These are phyloP conservation scores for Pistacia integerrima DNA, from an alignment of 345 rosid species.

Conservation along the genomic window DNA sequence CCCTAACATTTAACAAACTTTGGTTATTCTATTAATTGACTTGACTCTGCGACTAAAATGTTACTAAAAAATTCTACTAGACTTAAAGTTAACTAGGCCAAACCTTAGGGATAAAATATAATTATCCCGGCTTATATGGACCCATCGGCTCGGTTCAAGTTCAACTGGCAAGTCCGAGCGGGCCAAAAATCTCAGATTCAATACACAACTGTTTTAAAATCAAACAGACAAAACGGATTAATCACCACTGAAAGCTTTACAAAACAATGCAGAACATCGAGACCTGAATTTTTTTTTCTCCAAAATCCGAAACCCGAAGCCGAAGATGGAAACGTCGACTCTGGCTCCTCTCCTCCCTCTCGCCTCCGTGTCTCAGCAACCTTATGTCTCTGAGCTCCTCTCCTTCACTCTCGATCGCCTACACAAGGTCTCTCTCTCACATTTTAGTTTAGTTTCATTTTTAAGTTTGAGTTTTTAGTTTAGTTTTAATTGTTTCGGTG, in stretches of 20 bases:
- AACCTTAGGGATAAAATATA: too few species aligned
- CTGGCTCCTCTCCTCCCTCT: background rate
- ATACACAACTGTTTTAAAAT: background rate
- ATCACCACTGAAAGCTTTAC: background rate
- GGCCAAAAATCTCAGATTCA: background rate
- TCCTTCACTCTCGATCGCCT: conserved; percentile 99
- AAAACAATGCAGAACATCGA: background rate
- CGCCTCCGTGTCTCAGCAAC: conserved; percentile 62
- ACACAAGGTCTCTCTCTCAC: conserved; percentile 60
- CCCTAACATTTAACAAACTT: too few species aligned
- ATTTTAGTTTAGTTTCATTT: background rate
- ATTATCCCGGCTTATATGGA: too few species aligned
- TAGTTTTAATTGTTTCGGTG: background rate
- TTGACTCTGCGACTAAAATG: too few species aligned
- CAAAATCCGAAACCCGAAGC: conserved; percentile 14
- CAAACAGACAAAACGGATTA: background rate
- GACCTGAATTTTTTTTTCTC: conserved; percentile 17
- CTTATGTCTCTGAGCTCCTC: conserved; percentile 96
- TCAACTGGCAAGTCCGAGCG: background rate
- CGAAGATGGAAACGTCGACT: conserved; percentile 47
- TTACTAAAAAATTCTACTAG: too few species aligned
- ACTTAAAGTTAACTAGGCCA: too few species aligned
- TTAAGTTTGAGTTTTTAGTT: background rate
- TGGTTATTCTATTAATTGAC: too few species aligned
- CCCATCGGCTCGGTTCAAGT: too few species aligned